phyloP scores from a whole-genome alignment of 805 yeast genomes.

The Barnettozyma populi region DNA sequence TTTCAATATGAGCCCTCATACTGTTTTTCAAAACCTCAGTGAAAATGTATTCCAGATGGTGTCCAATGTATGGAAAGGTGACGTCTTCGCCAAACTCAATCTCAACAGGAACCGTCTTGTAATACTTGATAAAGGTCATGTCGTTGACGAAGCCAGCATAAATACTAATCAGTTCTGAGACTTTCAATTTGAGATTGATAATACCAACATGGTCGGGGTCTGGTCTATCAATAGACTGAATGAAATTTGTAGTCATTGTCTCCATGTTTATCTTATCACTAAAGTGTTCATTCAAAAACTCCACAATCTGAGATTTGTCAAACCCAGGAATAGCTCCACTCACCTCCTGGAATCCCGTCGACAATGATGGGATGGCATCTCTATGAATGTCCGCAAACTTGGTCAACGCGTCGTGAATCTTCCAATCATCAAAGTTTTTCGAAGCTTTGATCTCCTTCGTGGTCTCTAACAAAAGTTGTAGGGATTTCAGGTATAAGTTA shows the following conservation, averaged over 20 bases:
- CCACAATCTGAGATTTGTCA: slow-evolving; percentile 41
- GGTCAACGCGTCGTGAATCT: slow-evolving; percentile 47
- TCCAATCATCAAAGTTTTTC: slow-evolving; percentile 33
- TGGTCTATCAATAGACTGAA: slow-evolving; percentile 48
- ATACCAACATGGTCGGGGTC: slow-evolving; percentile 51
- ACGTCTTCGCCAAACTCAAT: slow-evolving; percentile 55
- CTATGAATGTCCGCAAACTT: slow-evolving; percentile 70
- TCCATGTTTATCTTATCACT: slow-evolving; percentile 84
- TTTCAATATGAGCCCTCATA: slow-evolving; percentile 82
- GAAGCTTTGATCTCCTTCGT: slow-evolving; percentile 37
- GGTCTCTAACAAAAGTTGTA: slow-evolving; percentile 43
- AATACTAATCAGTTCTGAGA: slow-evolving; percentile 55
- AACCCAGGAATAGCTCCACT: slow-evolving; percentile 34
- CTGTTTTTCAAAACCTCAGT: slow-evolving; percentile 87
- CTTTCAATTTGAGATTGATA: slow-evolving; percentile 60
- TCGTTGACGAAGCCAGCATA: slow-evolving; percentile 77
- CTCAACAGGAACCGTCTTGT: slow-evolving; percentile 56
- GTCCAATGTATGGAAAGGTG: slow-evolving; percentile 76
- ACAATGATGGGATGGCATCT: slow-evolving; percentile 75
- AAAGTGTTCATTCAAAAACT: slow-evolving; percentile 70
- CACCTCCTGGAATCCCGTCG: slow-evolving; percentile 78
- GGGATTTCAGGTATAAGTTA: slow-evolving; percentile 64
- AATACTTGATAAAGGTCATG: slow-evolving; percentile 78
- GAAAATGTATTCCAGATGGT: slow-evolving; percentile 81
- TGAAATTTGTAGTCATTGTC: slow-evolving; percentile 79